Evolutionary conservation across 345 rosid genomes (phyloP).

Genomic region (Pistacia integerrima): DNA sequence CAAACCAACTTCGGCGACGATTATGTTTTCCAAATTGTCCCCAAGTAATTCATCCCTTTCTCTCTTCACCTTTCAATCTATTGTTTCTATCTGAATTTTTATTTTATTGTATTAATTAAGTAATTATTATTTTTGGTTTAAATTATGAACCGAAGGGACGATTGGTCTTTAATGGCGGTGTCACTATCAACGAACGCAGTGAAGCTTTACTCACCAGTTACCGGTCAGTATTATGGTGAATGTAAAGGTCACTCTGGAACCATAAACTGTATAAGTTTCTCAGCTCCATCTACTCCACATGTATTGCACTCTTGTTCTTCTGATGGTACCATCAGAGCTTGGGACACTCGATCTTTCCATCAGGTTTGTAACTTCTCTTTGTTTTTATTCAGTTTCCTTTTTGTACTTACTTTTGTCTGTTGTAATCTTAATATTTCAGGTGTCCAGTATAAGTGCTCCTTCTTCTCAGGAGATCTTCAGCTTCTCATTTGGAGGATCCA

Average conservation of each 20-base stretch:
- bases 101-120: neutral
- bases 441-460: conserved; percentile 53
- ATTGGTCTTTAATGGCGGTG: conserved; percentile 89
- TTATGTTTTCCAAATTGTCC: conserved; percentile 83
- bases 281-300: conserved; percentile 60
- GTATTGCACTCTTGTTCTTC: conserved; percentile 87
- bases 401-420: neutral
- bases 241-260: conserved; percentile 74
- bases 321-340: conserved; percentile 82
- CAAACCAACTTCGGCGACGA: conserved; percentile 87
- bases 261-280: conserved; percentile 69
- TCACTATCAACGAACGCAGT: conserved; percentile 80
- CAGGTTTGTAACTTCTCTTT: conserved; percentile 38
- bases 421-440: conserved; percentile 41
- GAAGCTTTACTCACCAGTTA: conserved; percentile 80
- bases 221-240: conserved; percentile 85
- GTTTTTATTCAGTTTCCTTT: neutral
- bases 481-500: conserved; percentile 82
- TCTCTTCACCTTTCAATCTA: neutral
- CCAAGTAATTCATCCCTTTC: conserved; percentile 44
- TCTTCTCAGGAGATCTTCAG: conserved; percentile 68
- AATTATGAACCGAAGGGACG: conserved; percentile 44
- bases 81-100: neutral
- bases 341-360: conserved; percentile 85
- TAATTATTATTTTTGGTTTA: neutral